Percentiles rank a stretch among this genome's conserved stretches.
These are phyloP conservation scores for Gossypium longicalyx DNA, from an alignment of 345 rosid genomes.

Conservation along the genomic window DNA sequence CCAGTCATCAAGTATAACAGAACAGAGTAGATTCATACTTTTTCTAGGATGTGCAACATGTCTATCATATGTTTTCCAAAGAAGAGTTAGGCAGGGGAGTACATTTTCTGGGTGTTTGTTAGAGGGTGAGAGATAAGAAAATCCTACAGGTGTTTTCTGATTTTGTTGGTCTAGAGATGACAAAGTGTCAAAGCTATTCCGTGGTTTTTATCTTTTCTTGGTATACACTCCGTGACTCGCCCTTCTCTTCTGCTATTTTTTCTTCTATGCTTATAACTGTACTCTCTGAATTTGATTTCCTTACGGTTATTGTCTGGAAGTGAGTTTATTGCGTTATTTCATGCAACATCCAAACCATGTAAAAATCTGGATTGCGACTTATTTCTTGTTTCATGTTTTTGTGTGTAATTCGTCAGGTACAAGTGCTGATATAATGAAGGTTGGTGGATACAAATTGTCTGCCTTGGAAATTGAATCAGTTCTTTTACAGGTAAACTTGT, in stretches of 20 bases:
- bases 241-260: neutral
- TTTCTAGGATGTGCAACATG: neutral
- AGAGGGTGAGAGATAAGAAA: neutral
- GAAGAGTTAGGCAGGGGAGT: neutral
- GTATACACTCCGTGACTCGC: neutral
- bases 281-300: neutral
- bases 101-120: neutral
- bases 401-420: slow-evolving; percentile 46
- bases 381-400: neutral
- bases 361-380: neutral
- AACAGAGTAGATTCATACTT: neutral
- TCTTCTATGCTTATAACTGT: neutral
- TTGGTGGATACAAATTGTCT: slow-evolving; percentile 93
- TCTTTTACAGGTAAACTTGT: slow-evolving; percentile 63
- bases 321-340: neutral
- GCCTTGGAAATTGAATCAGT: slow-evolving; percentile 93
- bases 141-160: neutral
- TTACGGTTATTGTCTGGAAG: neutral
- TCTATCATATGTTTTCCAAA: neutral
- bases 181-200: neutral
- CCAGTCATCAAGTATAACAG: neutral
- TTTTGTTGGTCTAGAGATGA: neutral
- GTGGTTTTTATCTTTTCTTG: neutral
- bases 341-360: neutral
- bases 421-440: slow-evolving; percentile 95